A percentile compares a stretch with the other conserved stretches of the same genome.
phyloP scores from a whole-genome alignment of 106 monocot genomes.

The Posidonia australis region DNA sequence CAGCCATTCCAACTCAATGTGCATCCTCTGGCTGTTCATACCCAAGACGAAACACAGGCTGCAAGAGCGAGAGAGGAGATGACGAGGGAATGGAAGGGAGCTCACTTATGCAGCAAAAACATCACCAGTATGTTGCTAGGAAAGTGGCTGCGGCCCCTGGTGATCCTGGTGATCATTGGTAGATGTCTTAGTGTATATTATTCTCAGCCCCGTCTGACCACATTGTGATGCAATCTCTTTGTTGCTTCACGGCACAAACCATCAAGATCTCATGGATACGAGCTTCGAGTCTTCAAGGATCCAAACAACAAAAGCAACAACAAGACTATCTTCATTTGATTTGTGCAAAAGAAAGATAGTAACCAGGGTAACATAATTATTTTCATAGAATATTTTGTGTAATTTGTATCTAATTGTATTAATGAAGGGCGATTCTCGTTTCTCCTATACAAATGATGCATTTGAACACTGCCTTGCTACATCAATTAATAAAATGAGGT shows the following conservation, averaged over 20 bases:
- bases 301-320: background rate
- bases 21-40: conserved; percentile 15
- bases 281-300: background rate
- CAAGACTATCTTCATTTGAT: background rate
- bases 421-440: too few relatives aligned
- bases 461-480: too few relatives aligned
- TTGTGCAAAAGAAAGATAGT: background rate
- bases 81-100: conserved; percentile 3
- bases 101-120: conserved; percentile 7
- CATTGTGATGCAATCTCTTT: background rate
- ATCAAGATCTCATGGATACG: too few relatives aligned
- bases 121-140: conserved; percentile 14
- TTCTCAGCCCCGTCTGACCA: background rate
- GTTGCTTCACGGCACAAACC: too few relatives aligned
- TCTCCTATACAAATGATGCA: too few relatives aligned
- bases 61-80: conserved; percentile 15
- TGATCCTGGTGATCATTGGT: conserved; percentile 13
- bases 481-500: too few relatives aligned
- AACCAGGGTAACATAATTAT: background rate
- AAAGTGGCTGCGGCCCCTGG: conserved; percentile 16
- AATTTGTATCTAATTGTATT: background rate
- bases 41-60: conserved; percentile 17
- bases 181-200: background rate
- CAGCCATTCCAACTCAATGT: background rate
- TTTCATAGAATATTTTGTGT: background rate